Conservation (phyloP, 2,329 filamentous ascomycete species). For the Penicillium sp. region DNA sequence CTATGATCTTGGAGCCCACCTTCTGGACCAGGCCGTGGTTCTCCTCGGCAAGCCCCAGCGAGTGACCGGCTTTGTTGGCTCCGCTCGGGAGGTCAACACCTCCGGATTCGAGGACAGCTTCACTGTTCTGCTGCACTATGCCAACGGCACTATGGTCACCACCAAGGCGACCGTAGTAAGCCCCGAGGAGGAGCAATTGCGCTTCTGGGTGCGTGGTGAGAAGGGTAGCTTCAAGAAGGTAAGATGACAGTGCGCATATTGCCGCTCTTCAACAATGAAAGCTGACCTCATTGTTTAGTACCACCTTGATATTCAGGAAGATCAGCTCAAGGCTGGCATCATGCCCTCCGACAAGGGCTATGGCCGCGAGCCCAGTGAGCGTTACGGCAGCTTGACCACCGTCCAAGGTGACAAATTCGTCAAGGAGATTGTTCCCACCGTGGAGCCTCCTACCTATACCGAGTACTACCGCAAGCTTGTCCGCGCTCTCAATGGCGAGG, state of each 20-base stretch:
- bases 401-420: constrained; percentile 52
- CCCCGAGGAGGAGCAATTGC: constrained; percentile 64
- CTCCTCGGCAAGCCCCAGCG: constrained; percentile 65
- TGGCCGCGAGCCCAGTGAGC: constrained; percentile 58
- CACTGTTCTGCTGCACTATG: constrained; percentile 65
- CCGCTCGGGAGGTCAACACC: constrained; percentile 59
- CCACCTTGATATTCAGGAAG: constrained; percentile 69
- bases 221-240: constrained; percentile 72
- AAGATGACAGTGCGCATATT: constrained; percentile 25
- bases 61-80: constrained; percentile 66
- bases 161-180: constrained; percentile 67
- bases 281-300: constrained; percentile 28
- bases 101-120: constrained; percentile 49
- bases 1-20: constrained; percentile 72
- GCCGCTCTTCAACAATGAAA: not conserved
- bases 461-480: constrained; percentile 61
- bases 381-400: constrained; percentile 57
- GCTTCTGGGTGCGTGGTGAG: constrained; percentile 73
- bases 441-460: constrained; percentile 64
- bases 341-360: constrained; percentile 61
- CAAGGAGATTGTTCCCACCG: constrained; percentile 53
- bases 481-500: constrained; percentile 52
- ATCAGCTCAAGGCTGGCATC: constrained; percentile 63
- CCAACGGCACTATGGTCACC: constrained; percentile 60
- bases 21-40: constrained; percentile 69